phyloP scores from a whole-genome alignment of 2,329 filamentous ascomycete species.

The Fusarium sp. region DNA sequence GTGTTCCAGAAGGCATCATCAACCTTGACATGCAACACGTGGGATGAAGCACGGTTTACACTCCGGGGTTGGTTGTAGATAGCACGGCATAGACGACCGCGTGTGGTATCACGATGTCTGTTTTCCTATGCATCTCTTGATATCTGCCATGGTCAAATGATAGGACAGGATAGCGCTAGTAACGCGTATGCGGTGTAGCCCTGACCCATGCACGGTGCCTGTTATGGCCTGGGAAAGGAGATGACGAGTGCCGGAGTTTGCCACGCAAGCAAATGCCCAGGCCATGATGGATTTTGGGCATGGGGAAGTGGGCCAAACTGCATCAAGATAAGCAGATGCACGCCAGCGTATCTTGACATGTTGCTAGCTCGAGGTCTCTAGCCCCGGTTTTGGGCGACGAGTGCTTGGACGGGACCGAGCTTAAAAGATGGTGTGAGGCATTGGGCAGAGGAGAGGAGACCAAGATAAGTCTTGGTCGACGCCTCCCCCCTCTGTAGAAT shows the following conservation, averaged over 20 bases:
- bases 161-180: conserved; percentile 29
- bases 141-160: conserved; percentile 34
- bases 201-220: conserved; percentile 33
- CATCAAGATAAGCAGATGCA: conserved; percentile 22
- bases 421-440: conserved; percentile 26
- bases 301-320: conserved; percentile 34
- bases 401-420: neutral
- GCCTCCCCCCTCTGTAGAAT: conserved; percentile 2
- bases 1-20: conserved; percentile 20
- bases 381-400: neutral
- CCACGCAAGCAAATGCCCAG: conserved; percentile 29
- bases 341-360: conserved; percentile 23
- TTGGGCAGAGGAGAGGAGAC: conserved; percentile 8
- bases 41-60: conserved; percentile 12
- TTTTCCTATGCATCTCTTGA: too few species aligned
- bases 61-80: conserved; percentile 32
- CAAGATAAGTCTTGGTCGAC: conserved; percentile 22
- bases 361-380: neutral
- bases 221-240: conserved; percentile 12
- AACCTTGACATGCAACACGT: neutral
- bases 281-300: conserved; percentile 26
- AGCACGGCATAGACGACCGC: conserved; percentile 15
- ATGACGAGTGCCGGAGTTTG: conserved; percentile 36
- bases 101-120: conserved; percentile 18
- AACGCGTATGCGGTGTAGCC: conserved; percentile 5